phyloP scores from a whole-genome alignment of 164 flowering plant species.

The Chimonanthus salicifolius region DNA sequence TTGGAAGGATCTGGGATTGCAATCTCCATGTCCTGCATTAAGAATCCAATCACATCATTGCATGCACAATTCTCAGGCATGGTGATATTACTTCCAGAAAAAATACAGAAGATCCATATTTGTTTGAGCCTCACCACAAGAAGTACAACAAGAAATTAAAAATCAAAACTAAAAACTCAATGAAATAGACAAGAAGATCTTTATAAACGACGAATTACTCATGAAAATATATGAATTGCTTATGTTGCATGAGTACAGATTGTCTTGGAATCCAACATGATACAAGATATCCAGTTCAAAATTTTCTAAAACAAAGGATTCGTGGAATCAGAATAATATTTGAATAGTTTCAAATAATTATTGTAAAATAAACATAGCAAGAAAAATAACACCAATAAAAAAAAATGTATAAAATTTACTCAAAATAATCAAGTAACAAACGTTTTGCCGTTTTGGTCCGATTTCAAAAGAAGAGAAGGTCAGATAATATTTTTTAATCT shows the following conservation, averaged over 20 bases:
- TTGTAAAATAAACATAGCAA: no score
- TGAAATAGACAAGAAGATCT: neutral
- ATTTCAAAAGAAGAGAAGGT: no score
- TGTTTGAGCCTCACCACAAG: neutral
- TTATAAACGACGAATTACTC: neutral
- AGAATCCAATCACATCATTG: constrained; percentile 5
- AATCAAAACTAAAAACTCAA: neutral
- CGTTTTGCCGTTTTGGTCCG: no score
- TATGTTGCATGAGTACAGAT: neutral
- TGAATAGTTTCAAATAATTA: no score
- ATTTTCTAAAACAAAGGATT: no score
- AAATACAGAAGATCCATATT: neutral
- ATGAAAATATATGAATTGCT: neutral
- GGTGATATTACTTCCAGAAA: constrained; percentile 4
- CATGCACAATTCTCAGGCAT: constrained; percentile 6
- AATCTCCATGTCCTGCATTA: constrained; percentile 58
- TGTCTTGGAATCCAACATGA: no score
- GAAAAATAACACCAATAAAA: no score
- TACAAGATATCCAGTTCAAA: no score
- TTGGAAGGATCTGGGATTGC: constrained; percentile 52
- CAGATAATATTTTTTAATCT: no score
- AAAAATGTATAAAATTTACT: no score
- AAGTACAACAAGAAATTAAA: neutral
- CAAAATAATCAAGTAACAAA: no score
- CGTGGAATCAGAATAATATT: no score